Conservation (phyloP, 164 flowering plant species). For the Berberis thunbergii region DNA sequence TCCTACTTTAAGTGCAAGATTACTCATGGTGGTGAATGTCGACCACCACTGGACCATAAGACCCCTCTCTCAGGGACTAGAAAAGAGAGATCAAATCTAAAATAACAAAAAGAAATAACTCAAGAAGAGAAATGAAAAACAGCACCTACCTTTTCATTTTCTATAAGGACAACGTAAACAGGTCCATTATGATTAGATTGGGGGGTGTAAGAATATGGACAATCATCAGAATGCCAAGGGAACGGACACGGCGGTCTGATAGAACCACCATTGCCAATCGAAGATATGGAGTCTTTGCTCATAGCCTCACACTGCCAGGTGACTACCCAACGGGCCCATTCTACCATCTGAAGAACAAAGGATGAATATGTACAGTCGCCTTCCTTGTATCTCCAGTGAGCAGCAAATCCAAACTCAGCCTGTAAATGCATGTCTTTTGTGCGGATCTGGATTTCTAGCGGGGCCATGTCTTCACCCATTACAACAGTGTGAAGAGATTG, state of each 20-base stretch:
- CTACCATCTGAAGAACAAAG: constrained; percentile 92
- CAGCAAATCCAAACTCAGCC: constrained; percentile 96
- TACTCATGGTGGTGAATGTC: too few species aligned
- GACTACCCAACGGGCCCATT: constrained; percentile 93
- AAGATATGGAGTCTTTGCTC: constrained; percentile 40
- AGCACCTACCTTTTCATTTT: constrained; percentile 74
- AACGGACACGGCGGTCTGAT: constrained; percentile 70
- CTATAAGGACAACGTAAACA: constrained; percentile 68
- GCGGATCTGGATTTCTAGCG: constrained; percentile 93
- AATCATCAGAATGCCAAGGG: constrained; percentile 68
- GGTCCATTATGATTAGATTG: constrained; percentile 58
- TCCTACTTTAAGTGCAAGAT: too few species aligned
- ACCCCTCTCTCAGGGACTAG: too few species aligned
- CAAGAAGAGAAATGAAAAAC: background rate
- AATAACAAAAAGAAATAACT: too few species aligned
- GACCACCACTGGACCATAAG: too few species aligned
- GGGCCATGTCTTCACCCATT: constrained; percentile 60
- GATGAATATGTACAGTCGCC: constrained; percentile 63
- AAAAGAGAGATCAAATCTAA: too few species aligned
- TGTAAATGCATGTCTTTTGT: constrained; percentile 89
- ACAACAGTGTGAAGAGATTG: constrained; percentile 93
- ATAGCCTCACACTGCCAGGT: constrained; percentile 87
- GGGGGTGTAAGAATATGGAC: constrained; percentile 62
- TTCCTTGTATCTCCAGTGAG: constrained; percentile 99
- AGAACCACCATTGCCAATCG: constrained; percentile 33